Percentiles rank a stretch among this genome's conserved stretches.
phyloP scores from a whole-genome alignment of 78 protist species.

The Dictyostelium brefeldianum region DNA sequence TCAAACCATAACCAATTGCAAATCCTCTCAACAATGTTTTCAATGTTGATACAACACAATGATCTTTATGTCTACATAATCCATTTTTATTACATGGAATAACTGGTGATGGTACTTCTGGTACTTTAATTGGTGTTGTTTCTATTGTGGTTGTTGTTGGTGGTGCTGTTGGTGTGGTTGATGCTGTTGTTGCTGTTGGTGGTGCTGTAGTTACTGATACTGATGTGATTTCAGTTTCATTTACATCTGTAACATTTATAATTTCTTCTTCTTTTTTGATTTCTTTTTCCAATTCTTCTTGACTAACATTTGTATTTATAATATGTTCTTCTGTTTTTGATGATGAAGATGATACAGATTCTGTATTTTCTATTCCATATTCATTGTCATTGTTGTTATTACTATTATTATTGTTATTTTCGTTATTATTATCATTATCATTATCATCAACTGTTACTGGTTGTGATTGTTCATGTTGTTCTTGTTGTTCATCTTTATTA shows the following conservation, averaged over 20 bases:
- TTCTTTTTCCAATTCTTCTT: conserved; percentile 13
- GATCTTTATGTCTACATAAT: conserved; percentile 57
- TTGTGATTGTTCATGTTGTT: too few species aligned
- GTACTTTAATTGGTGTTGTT: not conserved
- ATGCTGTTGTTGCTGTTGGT: not conserved
- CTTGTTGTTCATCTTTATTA: too few species aligned
- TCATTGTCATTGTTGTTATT: too few species aligned
- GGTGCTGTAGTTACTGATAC: too few species aligned
- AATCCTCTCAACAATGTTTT: conserved; percentile 30
- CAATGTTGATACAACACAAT: conserved; percentile 12
- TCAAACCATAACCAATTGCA: conserved; percentile 67
- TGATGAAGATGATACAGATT: too few species aligned
- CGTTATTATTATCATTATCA: too few species aligned
- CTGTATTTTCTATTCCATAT: too few species aligned
- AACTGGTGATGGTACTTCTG: not conserved
- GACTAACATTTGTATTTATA: not conserved
- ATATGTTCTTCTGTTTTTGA: not conserved
- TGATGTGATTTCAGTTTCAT: too few species aligned
- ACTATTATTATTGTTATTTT: too few species aligned
- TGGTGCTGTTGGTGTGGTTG: not conserved
- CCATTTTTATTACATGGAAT: not conserved
- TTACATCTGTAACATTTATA: not conserved
- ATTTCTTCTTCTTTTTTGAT: not conserved
- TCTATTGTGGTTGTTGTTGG: not conserved
- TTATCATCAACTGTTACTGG: too few species aligned